Conservation (phyloP, 2,329 filamentous ascomycete species). For the Phialophora verrucosa region DNA sequence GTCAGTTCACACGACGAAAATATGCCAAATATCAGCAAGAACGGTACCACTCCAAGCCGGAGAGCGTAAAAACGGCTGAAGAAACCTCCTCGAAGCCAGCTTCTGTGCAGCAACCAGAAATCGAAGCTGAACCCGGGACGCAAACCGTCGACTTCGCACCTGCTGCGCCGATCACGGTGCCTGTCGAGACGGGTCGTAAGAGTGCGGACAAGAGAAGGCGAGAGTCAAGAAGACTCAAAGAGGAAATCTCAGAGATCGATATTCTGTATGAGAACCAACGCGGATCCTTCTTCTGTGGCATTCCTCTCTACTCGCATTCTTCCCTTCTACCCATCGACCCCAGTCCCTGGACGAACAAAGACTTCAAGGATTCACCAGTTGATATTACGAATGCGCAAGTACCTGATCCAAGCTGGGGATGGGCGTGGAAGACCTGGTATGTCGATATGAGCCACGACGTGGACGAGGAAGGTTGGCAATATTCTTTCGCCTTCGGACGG, state of each 20-base stretch:
- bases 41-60: conserved; percentile 47
- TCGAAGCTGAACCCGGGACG: conserved; percentile 15
- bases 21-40: conserved; percentile 61
- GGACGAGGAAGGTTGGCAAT: conserved; percentile 94
- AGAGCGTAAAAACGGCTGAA: conserved; percentile 15
- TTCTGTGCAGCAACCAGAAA: conserved; percentile 5
- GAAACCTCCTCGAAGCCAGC: conserved; percentile 11
- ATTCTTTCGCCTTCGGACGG: conserved; percentile 83
- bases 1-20: conserved; percentile 50
- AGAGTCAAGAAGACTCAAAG: conserved; percentile 40
- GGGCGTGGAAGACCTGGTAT: conserved; percentile 76
- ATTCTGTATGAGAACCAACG: conserved; percentile 95
- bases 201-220: conserved; percentile 24
- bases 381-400: conserved; percentile 86
- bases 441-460: conserved; percentile 79
- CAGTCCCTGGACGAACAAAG: conserved; percentile 78
- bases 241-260: conserved; percentile 66
- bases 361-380: conserved; percentile 63
- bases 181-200: conserved; percentile 17
- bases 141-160: conserved; percentile 32
- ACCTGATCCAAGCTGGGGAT: conserved; percentile 93
- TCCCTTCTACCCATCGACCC: conserved; percentile 88
- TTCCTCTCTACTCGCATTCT: conserved; percentile 84
- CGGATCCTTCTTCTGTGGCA: conserved; percentile 85
- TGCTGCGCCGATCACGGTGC: background rate